Conservation (phyloP, 805 yeast species). For the Candida silvicultrix region DNA sequence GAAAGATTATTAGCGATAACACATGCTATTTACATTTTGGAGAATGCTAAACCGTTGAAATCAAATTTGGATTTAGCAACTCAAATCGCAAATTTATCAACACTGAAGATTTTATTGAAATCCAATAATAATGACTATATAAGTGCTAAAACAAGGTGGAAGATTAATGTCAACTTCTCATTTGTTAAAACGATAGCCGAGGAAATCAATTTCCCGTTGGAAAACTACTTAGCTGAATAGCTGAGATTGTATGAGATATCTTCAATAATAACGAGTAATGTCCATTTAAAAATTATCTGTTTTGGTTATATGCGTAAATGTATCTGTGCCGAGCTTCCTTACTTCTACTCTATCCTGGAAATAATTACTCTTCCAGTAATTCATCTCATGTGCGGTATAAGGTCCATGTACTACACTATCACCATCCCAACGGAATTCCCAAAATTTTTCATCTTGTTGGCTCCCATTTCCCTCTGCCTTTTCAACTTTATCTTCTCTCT, state of each 20-base stretch:
- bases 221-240: slow-evolving; percentile 45
- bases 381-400: slow-evolving; percentile 39
- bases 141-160: slow-evolving; percentile 71
- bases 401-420: slow-evolving; percentile 45
- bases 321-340: slow-evolving; percentile 20
- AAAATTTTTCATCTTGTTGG: slow-evolving; percentile 17
- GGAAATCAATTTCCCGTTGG: slow-evolving; percentile 61
- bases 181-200: slow-evolving; percentile 52
- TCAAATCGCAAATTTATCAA: slow-evolving; percentile 28
- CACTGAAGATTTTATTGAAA: slow-evolving; percentile 24
- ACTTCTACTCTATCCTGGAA: slow-evolving; percentile 41
- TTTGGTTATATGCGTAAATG: slow-evolving; percentile 12
- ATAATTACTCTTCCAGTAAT: slow-evolving; percentile 41
- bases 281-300: background rate
- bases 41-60: slow-evolving; percentile 23
- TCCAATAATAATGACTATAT: slow-evolving; percentile 44
- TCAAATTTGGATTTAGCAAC: slow-evolving; percentile 31
- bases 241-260: background rate
- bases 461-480: no score
- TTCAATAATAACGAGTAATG: background rate
- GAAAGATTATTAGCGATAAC: slow-evolving; percentile 79
- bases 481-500: slow-evolving; percentile 10
- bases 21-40: slow-evolving; percentile 55
- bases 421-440: slow-evolving; percentile 45
- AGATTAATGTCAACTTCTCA: slow-evolving; percentile 67